Base-by-base conservation (phyloP, 2,329 filamentous ascomycete species). In the Aureobasidium sp. region DNA sequence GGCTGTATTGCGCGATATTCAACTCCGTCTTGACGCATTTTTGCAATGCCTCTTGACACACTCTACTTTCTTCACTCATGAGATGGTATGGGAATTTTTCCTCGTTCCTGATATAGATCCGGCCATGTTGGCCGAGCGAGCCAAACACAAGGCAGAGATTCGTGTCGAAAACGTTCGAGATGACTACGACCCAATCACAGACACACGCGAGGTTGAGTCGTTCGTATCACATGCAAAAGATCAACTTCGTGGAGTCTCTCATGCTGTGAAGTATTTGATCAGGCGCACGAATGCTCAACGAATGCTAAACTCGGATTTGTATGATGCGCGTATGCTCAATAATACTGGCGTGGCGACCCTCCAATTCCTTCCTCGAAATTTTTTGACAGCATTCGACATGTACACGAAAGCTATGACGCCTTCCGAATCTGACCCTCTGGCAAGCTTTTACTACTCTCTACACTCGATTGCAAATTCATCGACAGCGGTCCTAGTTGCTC, bases 41-140 rank as follows among this genome's bases (percentile, higher is more conserved):
- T 78, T 99, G 68, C 90, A 90, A 67, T 90, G 91, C 20, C 82
- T 99, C 66, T 81, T 99, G 29, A 82, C 84, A 9, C 94, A 99
- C 70, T 89, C 93, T 3, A 97, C 94, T 0, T 97, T 99, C 71
- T 84, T 91, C 0, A 96, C 90, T 0, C 95, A 99, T 71, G 94
- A 99, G 77, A 91, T 97, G 83, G 82, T 99, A 2, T 99, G 94
- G 95, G 94, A 99, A 70, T 99, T 99, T 76, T 96, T 99, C 75
- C 82, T 99, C 0, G 92, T 99, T 14, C 94, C 94, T 1, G 94
- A 99, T 68, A 85, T 99, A 55, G 90, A 96, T 71, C 83, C 90
- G 0, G 86, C 91, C 22, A 91, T 92, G 84, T 93, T 97, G 82
- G 88, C 90, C 59, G 88, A 96, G 73, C 85, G 94, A 55, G 96